Evolutionary conservation across 306 rosid genomes (phyloP).

Genomic region (Rosa lucieae): DNA sequence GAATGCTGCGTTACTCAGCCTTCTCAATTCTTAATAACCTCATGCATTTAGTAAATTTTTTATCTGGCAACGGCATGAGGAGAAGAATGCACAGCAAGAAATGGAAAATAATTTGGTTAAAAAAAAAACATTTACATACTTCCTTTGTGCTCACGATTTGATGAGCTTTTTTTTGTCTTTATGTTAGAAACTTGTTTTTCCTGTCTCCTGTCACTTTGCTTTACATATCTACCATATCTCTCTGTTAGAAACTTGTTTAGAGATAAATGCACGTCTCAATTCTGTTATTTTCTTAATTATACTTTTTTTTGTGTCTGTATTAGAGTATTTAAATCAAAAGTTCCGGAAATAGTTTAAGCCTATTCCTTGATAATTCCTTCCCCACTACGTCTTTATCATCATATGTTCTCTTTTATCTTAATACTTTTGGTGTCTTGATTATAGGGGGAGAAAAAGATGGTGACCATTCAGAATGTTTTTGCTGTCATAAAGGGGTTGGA

Average conservation of each 20-base stretch:
- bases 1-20: not conserved
- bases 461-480: constrained; percentile 67
- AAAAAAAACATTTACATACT: not conserved
- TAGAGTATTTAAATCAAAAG: not conserved
- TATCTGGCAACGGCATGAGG: not conserved
- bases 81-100: not conserved
- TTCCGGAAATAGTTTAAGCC: not conserved
- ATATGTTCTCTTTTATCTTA: not conserved
- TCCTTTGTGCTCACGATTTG: not conserved
- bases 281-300: not conserved
- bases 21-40: not conserved
- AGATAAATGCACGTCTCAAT: not conserved
- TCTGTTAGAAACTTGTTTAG: not conserved
- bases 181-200: constrained; percentile 1
- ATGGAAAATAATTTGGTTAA: not conserved
- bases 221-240: not conserved
- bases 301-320: not conserved
- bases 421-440: constrained; percentile 6
- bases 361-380: constrained; percentile 1
- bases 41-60: not conserved
- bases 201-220: not conserved
- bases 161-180: not conserved
- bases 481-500: constrained; percentile 76
- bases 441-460: constrained; percentile 83
- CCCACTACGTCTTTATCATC: not conserved